Conservation (phyloP, 768 basidiomycete genomes). For the Mycena vitilis region DNA sequence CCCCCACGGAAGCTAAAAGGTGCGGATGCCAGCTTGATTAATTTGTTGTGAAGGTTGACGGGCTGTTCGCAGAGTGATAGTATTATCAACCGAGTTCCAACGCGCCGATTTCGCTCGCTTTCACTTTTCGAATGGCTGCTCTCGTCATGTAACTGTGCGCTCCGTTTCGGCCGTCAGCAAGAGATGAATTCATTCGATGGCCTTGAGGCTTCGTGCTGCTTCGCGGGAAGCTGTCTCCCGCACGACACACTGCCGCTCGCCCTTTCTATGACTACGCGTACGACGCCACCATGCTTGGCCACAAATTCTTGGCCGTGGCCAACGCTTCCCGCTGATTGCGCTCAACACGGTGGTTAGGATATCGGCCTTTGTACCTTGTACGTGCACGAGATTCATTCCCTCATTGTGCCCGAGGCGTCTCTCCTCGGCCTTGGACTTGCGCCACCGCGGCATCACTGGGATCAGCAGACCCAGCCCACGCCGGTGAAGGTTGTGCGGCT, state of each 20-base stretch:
- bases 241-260: slow-evolving; percentile 14
- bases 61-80: slow-evolving; percentile 10
- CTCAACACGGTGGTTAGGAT: slow-evolving; percentile 22
- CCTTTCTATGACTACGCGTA: slow-evolving; percentile 4
- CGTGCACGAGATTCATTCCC: slow-evolving; percentile 3
- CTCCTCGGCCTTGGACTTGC: background rate
- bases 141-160: background rate
- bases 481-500: too few relatives aligned
- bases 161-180: slow-evolving; percentile 17
- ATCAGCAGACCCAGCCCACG: background rate
- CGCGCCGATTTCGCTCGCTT: slow-evolving; percentile 1
- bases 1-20: slow-evolving; percentile 17
- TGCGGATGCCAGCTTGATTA: slow-evolving; percentile 16
- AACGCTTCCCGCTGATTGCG: slow-evolving; percentile 7
- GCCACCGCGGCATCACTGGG: background rate
- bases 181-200: slow-evolving; percentile 7
- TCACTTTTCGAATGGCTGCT: background rate
- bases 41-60: slow-evolving; percentile 17
- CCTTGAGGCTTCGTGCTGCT: slow-evolving; percentile 12
- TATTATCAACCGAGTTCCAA: slow-evolving; percentile 14
- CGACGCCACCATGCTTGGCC: slow-evolving; percentile 8
- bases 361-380: slow-evolving; percentile 4
- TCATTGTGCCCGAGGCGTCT: slow-evolving; percentile 17
- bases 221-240: slow-evolving; percentile 16
- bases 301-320: slow-evolving; percentile 1